phyloP scores from a whole-genome alignment of 2,329 filamentous ascomycete genomes.

The Colletotrichum neosansevieriae region DNA sequence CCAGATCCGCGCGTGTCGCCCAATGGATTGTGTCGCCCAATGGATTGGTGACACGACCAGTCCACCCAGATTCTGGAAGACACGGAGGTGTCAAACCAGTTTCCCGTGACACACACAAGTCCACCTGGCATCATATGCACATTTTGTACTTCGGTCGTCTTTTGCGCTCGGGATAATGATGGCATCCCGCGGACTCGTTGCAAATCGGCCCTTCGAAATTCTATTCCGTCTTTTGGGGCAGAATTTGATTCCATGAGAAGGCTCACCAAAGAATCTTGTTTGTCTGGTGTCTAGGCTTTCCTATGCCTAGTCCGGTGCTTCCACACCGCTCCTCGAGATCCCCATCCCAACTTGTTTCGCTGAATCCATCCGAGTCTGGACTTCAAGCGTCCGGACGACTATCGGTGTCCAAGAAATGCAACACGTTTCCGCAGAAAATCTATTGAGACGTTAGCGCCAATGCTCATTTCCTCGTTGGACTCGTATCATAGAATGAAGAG shows the following conservation, averaged over 20 bases:
- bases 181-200: not conserved
- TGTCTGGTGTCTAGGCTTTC: slow-evolving; percentile 1
- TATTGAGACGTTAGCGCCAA: not conserved
- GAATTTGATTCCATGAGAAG: not conserved
- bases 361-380: slow-evolving; percentile 22
- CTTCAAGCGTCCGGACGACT: slow-evolving; percentile 17
- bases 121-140: slow-evolving; percentile 17
- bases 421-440: not conserved
- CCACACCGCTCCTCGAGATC: slow-evolving; percentile 35
- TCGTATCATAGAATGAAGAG: no score
- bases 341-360: slow-evolving; percentile 35
- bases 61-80: slow-evolving; percentile 34
- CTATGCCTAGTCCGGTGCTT: slow-evolving; percentile 16
- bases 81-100: slow-evolving; percentile 32
- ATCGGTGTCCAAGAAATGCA: not conserved
- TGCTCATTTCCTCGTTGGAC: not conserved
- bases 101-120: slow-evolving; percentile 35
- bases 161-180: not conserved
- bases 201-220: not conserved
- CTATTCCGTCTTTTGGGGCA: slow-evolving; percentile 1
- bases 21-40: slow-evolving; percentile 33
- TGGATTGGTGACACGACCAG: slow-evolving; percentile 22
- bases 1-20: slow-evolving; percentile 29
- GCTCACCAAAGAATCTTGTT: not conserved
- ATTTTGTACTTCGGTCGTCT: not conserved